Conservation (phyloP, 2,329 filamentous ascomycete species). For the Trichophyton benhamiae region DNA sequence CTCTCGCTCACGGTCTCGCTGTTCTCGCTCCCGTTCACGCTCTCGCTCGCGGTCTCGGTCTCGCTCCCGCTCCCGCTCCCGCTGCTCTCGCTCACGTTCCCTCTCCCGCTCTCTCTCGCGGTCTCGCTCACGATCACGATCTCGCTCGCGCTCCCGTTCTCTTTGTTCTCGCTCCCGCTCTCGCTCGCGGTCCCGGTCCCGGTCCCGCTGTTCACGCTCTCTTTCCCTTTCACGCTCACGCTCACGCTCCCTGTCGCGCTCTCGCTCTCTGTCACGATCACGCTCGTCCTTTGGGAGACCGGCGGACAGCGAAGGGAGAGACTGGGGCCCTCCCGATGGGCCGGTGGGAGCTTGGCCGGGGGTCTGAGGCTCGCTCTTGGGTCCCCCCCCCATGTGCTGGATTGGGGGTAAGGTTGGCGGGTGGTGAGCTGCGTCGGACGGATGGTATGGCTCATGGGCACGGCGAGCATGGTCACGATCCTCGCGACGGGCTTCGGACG, state of each 20-base stretch:
- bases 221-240: neutral
- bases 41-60: neutral
- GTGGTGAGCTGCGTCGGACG: slow-evolving; percentile 85
- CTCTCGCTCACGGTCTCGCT: neutral
- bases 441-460: slow-evolving; percentile 69
- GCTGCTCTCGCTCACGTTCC: neutral
- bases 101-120: neutral
- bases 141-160: neutral
- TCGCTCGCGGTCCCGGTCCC: neutral
- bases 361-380: slow-evolving; percentile 36
- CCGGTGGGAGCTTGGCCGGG: neutral
- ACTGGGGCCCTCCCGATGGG: slow-evolving; percentile 33
- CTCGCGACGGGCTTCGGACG: slow-evolving; percentile 53
- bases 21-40: neutral
- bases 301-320: neutral
- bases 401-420: slow-evolving; percentile 49
- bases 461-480: slow-evolving; percentile 51
- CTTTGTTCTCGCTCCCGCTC: neutral
- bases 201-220: neutral
- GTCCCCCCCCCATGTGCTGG: slow-evolving; percentile 33
- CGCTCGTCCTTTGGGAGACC: slow-evolving; percentile 42
- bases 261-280: slow-evolving; percentile 9
- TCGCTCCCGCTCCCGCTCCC: neutral
- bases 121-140: neutral
- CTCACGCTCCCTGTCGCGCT: neutral